phyloP scores from a whole-genome alignment of 169 alveolate species.

The Cryptosporidium andersoni region DNA sequence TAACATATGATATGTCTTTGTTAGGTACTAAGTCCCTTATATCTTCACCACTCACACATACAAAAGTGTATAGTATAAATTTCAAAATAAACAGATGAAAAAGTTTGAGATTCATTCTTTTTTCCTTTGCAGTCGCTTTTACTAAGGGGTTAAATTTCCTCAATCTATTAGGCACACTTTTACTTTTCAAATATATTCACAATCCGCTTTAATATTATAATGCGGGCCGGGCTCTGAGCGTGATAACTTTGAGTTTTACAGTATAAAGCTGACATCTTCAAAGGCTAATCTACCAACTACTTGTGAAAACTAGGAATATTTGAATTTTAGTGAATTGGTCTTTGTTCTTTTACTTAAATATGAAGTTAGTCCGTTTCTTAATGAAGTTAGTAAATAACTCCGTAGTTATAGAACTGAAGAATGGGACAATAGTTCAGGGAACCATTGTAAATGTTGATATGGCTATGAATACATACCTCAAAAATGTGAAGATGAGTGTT shows the following conservation, averaged over 20 bases:
- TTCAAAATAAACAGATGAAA: not conserved
- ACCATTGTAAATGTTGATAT: constrained; percentile 96
- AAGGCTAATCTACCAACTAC: no score
- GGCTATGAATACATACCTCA: constrained; percentile 98
- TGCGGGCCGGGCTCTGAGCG: no score
- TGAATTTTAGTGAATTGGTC: not conserved
- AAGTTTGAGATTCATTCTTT: not conserved
- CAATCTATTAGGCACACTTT: no score
- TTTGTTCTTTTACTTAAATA: constrained; percentile 51
- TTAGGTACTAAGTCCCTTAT: no score
- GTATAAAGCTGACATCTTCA: no score
- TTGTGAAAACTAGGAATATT: no score
- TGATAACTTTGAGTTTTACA: no score
- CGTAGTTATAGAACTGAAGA: constrained; percentile 96
- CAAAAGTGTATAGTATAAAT: not conserved
- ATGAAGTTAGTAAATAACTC: constrained; percentile 96
- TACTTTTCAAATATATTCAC: no score
- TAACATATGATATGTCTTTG: constrained; percentile 25
- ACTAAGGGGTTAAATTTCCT: no score
- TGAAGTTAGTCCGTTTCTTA: constrained; percentile 96
- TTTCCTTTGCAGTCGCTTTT: not conserved
- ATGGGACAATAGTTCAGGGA: constrained; percentile 97
- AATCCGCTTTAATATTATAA: no score
- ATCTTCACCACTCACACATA: not conserved
- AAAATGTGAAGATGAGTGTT: constrained; percentile 94